A percentile compares a stretch with the other conserved stretches of the same genome.
phyloP scores from a whole-genome alignment of 768 basidiomycete genomes.

The Leccinum aurantiacum region DNA sequence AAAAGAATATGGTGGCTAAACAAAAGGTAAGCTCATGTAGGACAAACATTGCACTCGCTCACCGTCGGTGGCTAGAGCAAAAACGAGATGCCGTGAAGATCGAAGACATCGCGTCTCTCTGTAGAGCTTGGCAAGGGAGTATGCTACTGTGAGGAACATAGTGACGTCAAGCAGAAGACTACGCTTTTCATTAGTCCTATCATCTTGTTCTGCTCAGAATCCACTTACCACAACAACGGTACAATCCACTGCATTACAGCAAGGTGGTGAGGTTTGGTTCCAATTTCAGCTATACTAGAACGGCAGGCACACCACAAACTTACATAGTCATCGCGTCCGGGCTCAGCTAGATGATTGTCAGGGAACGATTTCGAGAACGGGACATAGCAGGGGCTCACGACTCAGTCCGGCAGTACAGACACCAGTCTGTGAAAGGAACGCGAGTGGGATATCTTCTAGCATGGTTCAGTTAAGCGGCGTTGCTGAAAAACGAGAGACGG shows the following conservation, averaged over 20 bases:
- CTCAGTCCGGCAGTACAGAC: not conserved
- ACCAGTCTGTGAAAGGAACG: not conserved
- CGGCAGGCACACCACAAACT: not conserved
- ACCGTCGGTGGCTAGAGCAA: not conserved
- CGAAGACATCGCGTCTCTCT: not conserved
- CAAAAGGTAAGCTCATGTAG: not conserved
- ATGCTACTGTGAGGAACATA: not conserved
- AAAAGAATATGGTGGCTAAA: not conserved
- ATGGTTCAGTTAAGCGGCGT: not conserved
- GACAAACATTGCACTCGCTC: not conserved
- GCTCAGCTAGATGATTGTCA: not conserved
- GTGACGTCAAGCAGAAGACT: not conserved
- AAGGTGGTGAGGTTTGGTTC: not conserved
- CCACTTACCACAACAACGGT: not conserved
- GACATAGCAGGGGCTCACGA: not conserved
- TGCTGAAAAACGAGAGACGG: not conserved
- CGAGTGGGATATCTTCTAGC: not conserved
- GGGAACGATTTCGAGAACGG: not conserved
- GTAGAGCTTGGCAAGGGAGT: not conserved
- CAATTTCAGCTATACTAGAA: not conserved
- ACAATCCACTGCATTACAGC: not conserved
- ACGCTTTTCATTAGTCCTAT: not conserved
- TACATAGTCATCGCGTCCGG: not conserved
- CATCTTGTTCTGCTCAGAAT: not conserved
- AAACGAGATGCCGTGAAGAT: not conserved